These are phyloP conservation scores for Suhomyces sp. DNA, from an alignment of 805 yeast genomes.

Conservation along the genomic window DNA sequence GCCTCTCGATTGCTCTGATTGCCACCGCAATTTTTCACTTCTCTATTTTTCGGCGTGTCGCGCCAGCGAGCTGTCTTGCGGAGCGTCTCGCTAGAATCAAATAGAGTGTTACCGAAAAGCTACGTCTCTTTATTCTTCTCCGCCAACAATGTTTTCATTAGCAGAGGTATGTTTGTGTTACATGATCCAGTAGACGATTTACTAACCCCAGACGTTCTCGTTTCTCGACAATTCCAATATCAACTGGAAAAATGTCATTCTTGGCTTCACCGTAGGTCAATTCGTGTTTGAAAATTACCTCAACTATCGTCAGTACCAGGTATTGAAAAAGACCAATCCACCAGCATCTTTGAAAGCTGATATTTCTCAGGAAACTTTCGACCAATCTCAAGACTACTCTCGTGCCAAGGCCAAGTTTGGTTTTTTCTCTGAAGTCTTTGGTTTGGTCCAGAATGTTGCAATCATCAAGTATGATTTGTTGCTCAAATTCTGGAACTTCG, in stretches of 20 bases:
- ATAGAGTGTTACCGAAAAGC: neutral
- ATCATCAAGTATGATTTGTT: conserved; percentile 56
- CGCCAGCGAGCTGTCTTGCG: neutral
- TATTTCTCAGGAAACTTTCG: conserved; percentile 69
- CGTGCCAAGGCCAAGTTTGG: conserved; percentile 74
- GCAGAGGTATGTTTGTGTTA: conserved; percentile 20
- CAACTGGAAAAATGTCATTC: conserved; percentile 76
- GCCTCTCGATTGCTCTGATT: too few species aligned
- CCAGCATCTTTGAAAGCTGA: conserved; percentile 70
- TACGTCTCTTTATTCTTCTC: neutral
- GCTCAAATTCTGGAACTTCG: conserved; percentile 35
- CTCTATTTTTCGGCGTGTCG: neutral
- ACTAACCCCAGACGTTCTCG: conserved; percentile 37
- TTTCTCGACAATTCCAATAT: conserved; percentile 64
- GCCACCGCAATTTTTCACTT: neutral
- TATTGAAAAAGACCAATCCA: conserved; percentile 50
- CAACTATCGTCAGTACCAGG: conserved; percentile 72
- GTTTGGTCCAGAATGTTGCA: conserved; percentile 54
- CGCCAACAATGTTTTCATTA: conserved; percentile 21
- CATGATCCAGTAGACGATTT: neutral
- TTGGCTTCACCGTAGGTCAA: conserved; percentile 73
- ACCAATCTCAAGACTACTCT: conserved; percentile 74
- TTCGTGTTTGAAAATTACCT: conserved; percentile 73
- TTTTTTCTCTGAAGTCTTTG: conserved; percentile 50
- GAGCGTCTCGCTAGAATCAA: neutral